Percentiles rank a stretch among this genome's conserved stretches.
These are phyloP conservation scores for Gossypium aridum DNA, from an alignment of 441 rosid species.

Conservation along the genomic window DNA sequence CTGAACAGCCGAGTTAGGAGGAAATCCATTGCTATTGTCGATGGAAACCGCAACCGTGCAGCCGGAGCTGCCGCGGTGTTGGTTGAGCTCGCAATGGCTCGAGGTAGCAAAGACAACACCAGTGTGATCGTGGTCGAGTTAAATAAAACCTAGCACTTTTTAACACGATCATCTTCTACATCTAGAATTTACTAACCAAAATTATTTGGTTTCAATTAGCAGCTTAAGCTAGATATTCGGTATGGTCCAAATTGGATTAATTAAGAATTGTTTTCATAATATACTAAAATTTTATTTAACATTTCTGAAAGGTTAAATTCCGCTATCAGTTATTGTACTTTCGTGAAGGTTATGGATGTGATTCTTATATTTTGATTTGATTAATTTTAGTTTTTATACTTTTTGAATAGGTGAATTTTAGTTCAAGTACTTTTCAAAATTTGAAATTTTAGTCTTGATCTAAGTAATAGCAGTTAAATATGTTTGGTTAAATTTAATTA, in stretches of 20 bases:
- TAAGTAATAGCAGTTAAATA: too few species aligned
- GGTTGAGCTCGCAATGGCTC: constrained; percentile 48
- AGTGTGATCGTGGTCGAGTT: constrained; percentile 54
- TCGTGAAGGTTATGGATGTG: too few species aligned
- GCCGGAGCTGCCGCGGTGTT: constrained; percentile 47
- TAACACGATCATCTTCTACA: not conserved
- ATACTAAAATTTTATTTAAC: not conserved
- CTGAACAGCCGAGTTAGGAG: constrained; percentile 24
- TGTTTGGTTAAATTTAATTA: too few species aligned
- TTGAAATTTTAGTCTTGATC: too few species aligned
- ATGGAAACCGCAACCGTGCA: constrained; percentile 19
- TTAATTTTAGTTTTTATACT: too few species aligned
- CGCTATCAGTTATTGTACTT: too few species aligned
- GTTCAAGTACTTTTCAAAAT: too few species aligned
- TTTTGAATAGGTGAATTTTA: too few species aligned
- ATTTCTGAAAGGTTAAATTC: not conserved
- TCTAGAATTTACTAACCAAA: not conserved
- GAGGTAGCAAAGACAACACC: constrained; percentile 57
- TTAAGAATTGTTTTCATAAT: not conserved
- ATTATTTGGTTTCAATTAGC: not conserved
- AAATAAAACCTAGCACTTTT: not conserved
- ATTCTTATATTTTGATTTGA: too few species aligned
- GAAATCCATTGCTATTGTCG: not conserved
- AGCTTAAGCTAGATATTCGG: not conserved
- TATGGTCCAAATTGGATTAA: not conserved